Base-by-base conservation (phyloP, 129 eudicot genomes). In the Chrysanthemum lavandulifolium region DNA sequence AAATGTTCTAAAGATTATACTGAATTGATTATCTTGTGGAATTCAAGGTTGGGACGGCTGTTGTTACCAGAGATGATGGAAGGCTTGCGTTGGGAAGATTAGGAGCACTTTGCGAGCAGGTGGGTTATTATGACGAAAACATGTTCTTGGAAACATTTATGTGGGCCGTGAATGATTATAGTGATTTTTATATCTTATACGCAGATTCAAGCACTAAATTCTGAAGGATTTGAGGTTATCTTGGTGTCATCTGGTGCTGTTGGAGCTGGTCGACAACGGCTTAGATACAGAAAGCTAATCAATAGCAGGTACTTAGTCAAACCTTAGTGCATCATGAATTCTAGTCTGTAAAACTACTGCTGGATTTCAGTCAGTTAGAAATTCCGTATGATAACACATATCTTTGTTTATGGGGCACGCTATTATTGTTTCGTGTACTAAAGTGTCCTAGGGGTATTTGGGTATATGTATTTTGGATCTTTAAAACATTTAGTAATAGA, bases 231-330 rank as follows among this genome's bases (percentile, higher is more conserved):
- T 78, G 98, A 93, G 88, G 96, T 93, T 77, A 90, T 93, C 78
- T 79, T 93, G 85, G 98, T 93, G 68, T 75, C 98, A 74, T 92
- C 98, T 74, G 98, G 98, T 71, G 98, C 98, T 67, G 98, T 92
- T 15, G 95, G 96, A 78, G 92, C 85, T 74, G 98, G 98, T 61
- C 91, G 96, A 15, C 98, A 92, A 69, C 84, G 98, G 47, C 96
- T 93, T 77, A 84, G 88, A 83, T 93, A 87, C 84, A 84, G 98
- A 77, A 89, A 79, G 71, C 56, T 90, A 62, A 72, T 93, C 60
- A 84, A 93, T 71, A 93, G 97, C 97, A 93, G 98, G 98, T 93
- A 69, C 57, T 63, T 49, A 11, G 67, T 29, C 33, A 7, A 2
- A 40, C 10, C 47, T 40, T 40, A 40, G 47, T 8, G 47, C 47